These are phyloP conservation scores for Diaporthe ampelina DNA, from an alignment of 2,329 filamentous ascomycete species.

Conservation along the genomic window DNA sequence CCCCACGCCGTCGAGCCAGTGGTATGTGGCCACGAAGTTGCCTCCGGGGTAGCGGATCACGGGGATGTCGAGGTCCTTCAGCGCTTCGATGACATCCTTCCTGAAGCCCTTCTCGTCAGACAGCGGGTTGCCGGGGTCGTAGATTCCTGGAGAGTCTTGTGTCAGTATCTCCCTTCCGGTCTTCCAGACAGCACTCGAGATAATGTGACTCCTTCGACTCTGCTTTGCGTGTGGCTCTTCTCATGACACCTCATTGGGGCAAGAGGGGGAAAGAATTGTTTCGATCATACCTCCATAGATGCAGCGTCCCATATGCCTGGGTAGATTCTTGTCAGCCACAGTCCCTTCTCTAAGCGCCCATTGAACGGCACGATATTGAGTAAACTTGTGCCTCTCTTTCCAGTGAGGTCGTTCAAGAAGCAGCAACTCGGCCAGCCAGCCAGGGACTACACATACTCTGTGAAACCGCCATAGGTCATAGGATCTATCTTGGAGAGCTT, in stretches of 20 bases:
- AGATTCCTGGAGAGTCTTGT: conserved; percentile 61
- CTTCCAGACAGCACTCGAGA: not conserved
- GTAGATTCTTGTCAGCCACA: conserved; percentile 20
- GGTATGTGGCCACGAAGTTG: conserved; percentile 88
- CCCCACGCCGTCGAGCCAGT: conserved; percentile 85
- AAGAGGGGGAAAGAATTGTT: not conserved
- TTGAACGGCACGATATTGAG: not conserved
- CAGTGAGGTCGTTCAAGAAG: not conserved
- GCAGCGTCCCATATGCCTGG: conserved; percentile 88
- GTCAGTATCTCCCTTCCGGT: not conserved
- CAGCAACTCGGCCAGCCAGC: not conserved
- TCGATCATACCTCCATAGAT: conserved; percentile 77
- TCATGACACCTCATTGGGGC: not conserved
- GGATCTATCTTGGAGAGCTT: conserved; percentile 81
- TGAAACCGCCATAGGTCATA: conserved; percentile 88
- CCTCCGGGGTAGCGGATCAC: conserved; percentile 87
- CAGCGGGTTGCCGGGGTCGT: conserved; percentile 81
- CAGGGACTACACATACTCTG: conserved; percentile 70
- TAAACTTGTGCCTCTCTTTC: not conserved
- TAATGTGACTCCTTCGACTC: not conserved
- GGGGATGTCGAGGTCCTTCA: conserved; percentile 81
- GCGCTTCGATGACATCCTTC: conserved; percentile 80
- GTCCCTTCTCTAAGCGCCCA: not conserved
- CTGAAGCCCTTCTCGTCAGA: conserved; percentile 83
- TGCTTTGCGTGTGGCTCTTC: not conserved